These are phyloP conservation scores for Zygosaccharomyces bailii DNA, from an alignment of 805 yeast species.

Conservation along the genomic window DNA sequence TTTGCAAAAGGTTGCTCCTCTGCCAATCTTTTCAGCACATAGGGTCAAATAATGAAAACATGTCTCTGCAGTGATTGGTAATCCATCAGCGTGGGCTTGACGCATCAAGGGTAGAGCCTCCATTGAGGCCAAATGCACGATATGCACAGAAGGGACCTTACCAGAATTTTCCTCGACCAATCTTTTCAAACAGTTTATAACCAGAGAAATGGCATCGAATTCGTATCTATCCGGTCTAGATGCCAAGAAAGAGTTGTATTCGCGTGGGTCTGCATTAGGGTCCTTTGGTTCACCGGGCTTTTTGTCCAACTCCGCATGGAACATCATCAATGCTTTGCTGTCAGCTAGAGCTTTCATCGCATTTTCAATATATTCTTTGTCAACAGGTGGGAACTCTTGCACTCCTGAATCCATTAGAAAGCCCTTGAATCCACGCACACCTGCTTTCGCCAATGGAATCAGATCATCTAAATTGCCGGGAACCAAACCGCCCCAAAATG, in stretches of 20 bases:
- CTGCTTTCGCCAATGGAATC: slow-evolving; percentile 72
- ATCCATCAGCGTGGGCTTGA: slow-evolving; percentile 55
- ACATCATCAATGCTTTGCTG: slow-evolving; percentile 70
- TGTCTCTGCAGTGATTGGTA: slow-evolving; percentile 82
- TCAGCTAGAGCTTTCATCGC: slow-evolving; percentile 66
- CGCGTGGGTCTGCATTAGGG: slow-evolving; percentile 55
- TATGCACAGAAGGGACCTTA: slow-evolving; percentile 67
- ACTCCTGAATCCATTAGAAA: slow-evolving; percentile 94
- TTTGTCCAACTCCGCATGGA: slow-evolving; percentile 89
- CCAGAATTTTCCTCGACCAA: slow-evolving; percentile 30
- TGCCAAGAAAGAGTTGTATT: slow-evolving; percentile 69
- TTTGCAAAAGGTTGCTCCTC: slow-evolving; percentile 77
- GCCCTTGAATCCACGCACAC: slow-evolving; percentile 93
- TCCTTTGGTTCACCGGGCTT: slow-evolving; percentile 33
- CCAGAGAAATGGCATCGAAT: slow-evolving; percentile 72
- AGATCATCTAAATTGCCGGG: slow-evolving; percentile 72
- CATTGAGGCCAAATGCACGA: slow-evolving; percentile 85
- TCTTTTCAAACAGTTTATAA: slow-evolving; percentile 56
- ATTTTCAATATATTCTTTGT: slow-evolving; percentile 54
- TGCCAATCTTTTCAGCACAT: slow-evolving; percentile 71
- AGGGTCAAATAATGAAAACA: slow-evolving; percentile 89
- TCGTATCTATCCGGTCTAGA: slow-evolving; percentile 90
- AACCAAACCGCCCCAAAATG: slow-evolving; percentile 94
- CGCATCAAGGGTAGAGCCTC: slow-evolving; percentile 73
- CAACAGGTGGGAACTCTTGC: slow-evolving; percentile 87